Conservation (phyloP, 306 rosid species). For the Castanea sativa region DNA sequence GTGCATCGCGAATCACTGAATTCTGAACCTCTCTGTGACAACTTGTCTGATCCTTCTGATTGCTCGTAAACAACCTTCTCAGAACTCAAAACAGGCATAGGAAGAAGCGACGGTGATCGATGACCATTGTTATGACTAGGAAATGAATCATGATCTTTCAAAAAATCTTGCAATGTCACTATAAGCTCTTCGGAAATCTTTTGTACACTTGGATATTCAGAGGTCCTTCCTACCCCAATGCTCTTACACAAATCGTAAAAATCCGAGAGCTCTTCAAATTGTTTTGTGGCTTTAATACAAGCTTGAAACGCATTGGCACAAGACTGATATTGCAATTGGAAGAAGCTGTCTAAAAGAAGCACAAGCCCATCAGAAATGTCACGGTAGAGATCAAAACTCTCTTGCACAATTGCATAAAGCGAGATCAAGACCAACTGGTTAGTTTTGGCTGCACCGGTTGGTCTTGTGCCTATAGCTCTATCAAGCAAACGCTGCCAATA, state of each 20-base stretch:
- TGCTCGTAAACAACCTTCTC: slow-evolving; percentile 18
- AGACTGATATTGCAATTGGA: slow-evolving; percentile 51
- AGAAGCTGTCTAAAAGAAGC: slow-evolving; percentile 73
- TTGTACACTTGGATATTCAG: slow-evolving; percentile 78
- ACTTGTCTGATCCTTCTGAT: slow-evolving; percentile 29
- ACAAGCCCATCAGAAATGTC: slow-evolving; percentile 71
- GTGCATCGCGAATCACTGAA: slow-evolving; percentile 37
- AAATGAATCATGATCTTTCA: slow-evolving; percentile 71
- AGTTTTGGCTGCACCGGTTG: slow-evolving; percentile 54
- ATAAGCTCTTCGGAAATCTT: slow-evolving; percentile 73
- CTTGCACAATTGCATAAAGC: slow-evolving; percentile 68
- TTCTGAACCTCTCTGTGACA: slow-evolving; percentile 33
- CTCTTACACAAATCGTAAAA: slow-evolving; percentile 54
- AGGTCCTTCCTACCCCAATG: slow-evolving; percentile 75
- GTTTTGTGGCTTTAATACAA: slow-evolving; percentile 66
- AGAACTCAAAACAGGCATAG: slow-evolving; percentile 14
- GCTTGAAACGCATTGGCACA: slow-evolving; percentile 62
- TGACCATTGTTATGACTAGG: slow-evolving; percentile 14
- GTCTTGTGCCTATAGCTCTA: slow-evolving; percentile 59
- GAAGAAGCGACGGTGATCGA: slow-evolving; percentile 19
- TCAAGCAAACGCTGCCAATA: slow-evolving; percentile 79
- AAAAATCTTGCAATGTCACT: slow-evolving; percentile 68
- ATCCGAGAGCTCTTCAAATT: slow-evolving; percentile 62
- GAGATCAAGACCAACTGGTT: slow-evolving; percentile 51
- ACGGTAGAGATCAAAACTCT: slow-evolving; percentile 67